Evolutionary conservation across 2,329 filamentous ascomycete species (phyloP), one percentile per base, ranked within the genome.

Genomic region (Arachnomyces sp.): DNA sequence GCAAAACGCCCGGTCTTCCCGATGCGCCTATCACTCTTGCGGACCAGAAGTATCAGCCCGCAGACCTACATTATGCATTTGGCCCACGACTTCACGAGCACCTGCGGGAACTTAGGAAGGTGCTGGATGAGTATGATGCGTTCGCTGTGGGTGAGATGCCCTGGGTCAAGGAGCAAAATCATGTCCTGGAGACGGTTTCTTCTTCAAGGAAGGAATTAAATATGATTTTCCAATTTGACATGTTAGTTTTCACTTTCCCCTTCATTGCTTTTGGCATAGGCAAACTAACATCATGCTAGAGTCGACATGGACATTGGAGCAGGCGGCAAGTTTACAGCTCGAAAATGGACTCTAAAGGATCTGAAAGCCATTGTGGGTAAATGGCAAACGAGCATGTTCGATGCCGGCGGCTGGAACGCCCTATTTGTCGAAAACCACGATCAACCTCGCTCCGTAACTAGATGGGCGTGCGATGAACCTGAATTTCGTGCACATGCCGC

Each of bases 211-310:
- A 71, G 25, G 78, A 84, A 53, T 61, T 85, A 33, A 79, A 75
- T 55, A 85, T 85, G 79, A 80, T 85, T 28, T 85, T 86, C 60
- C 77, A 83, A 50, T 86, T 86, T 53, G 80, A 84, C 15, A 39
- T 34, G 38, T 15, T 31, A 15, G 28, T 31, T 28, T 37, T 28
- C 13, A 4, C 34, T 35, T 4, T 35, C 13, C 4, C 40, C 46
- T 25, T 48, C n/a, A 2, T 12, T 9, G 7, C 13, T 33, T 4
- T 13, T 29, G 13, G 6, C 21, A n/a, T 14, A 25, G 15, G 4
- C 12, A 6, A 4, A 15, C 48, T 25, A 9, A 25, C 21, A 25
- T n/a, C n/a, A 25, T 25, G 5, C 5, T 25, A 71, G 80, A 8
- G 77, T 84, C 6, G 73, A 81, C 51, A 64, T 82, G 12, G 80